Evolutionary conservation across 225 moss, liverwort and hornwort species (phyloP).

Genomic region (Polytrichum formosum): DNA sequence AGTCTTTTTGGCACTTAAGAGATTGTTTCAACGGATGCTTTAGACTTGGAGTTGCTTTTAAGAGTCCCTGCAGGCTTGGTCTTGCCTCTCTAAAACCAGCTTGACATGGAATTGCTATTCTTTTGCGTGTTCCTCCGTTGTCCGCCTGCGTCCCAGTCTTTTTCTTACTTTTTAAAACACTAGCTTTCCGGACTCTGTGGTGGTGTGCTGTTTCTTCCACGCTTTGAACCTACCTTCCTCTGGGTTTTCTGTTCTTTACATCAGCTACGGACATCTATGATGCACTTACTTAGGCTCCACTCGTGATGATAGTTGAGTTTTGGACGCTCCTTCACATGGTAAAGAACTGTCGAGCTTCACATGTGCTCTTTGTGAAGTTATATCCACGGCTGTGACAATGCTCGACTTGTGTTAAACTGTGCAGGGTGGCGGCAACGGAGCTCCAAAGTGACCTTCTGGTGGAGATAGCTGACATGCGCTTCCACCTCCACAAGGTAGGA

Average conservation of each 20-base stretch:
- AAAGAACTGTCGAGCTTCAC: background rate
- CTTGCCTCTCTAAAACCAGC: no score
- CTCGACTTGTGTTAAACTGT: background rate
- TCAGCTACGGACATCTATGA: background rate
- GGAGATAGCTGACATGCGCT: conserved; percentile 81
- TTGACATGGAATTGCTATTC: no score
- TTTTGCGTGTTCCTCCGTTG: no score
- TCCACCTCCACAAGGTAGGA: conserved; percentile 88
- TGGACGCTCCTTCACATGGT: background rate
- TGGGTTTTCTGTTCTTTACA: background rate
- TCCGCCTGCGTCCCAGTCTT: no score
- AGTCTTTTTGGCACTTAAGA: no score
- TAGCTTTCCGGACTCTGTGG: no score
- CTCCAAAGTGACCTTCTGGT: conserved; percentile 79
- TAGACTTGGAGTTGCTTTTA: no score
- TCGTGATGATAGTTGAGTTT: background rate
- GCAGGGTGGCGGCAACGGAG: conserved; percentile 63
- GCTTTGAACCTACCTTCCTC: no score
- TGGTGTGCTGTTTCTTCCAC: no score
- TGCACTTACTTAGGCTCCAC: background rate
- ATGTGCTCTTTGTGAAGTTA: background rate
- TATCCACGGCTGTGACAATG: background rate
- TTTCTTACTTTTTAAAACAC: no score
- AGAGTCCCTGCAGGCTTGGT: no score
- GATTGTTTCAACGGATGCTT: no score